phyloP scores from a whole-genome alignment of 225 moss, liverwort and hornwort genomes.

The Physcomitrium patens region DNA sequence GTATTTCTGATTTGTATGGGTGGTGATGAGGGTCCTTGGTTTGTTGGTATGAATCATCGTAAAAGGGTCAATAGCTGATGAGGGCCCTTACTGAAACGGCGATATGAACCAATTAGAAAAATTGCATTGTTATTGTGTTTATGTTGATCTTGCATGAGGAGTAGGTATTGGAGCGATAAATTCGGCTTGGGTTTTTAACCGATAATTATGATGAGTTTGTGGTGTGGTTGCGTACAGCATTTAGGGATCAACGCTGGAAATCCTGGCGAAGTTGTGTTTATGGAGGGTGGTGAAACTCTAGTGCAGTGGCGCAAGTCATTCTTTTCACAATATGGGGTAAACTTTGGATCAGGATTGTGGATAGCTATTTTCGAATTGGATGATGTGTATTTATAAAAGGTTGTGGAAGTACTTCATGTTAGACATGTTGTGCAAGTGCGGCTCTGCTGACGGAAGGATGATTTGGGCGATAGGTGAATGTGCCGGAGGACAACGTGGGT shows the following conservation, averaged over 20 bases:
- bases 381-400: conserved; percentile 7
- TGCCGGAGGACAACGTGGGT: conserved; percentile 82
- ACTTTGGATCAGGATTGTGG: neutral
- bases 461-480: conserved; percentile 65
- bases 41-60: conserved; percentile 1
- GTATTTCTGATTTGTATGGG: conserved; percentile 39
- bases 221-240: conserved; percentile 65
- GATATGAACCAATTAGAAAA: neutral
- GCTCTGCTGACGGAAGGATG: conserved; percentile 22
- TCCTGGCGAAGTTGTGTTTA: conserved; percentile 75
- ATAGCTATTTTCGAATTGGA: neutral
- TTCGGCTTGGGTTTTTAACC: neutral
- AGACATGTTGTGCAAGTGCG: neutral
- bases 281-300: conserved; percentile 76
- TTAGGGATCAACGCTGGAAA: conserved; percentile 63
- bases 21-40: conserved; percentile 12
- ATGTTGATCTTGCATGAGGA: conserved; percentile 16
- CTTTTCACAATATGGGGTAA: conserved; percentile 75
- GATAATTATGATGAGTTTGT: conserved; percentile 7
- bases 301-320: conserved; percentile 83
- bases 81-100: conserved; percentile 11
- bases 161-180: conserved; percentile 1
- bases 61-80: neutral
- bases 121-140: neutral
- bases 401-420: conserved; percentile 20